Percentiles rank a stretch among this genome's conserved stretches.
Evolutionary conservation across 139 green algal species (phyloP).

Genomic region (Chlorella sp.): DNA sequence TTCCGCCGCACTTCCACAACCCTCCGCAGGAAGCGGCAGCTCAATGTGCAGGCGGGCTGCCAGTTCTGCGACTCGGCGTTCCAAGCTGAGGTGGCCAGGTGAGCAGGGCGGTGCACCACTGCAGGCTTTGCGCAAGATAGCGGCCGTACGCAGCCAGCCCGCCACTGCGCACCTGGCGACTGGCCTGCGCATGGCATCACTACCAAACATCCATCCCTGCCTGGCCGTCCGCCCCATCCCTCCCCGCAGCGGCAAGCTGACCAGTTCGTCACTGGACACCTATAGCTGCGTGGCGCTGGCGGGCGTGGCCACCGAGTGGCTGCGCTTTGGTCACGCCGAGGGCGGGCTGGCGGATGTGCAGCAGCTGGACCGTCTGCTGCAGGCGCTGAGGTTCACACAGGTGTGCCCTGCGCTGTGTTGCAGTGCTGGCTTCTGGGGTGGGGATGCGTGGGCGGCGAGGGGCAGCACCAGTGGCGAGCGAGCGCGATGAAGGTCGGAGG

Average conservation of each 20-base stretch:
- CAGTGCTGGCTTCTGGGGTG: too few relatives aligned
- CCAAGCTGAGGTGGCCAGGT: conserved; percentile 74
- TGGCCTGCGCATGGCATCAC: too few relatives aligned
- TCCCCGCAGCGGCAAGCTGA: conserved; percentile 61
- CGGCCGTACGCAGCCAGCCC: too few relatives aligned
- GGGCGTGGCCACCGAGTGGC: conserved; percentile 87
- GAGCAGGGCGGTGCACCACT: too few relatives aligned
- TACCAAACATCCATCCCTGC: too few relatives aligned
- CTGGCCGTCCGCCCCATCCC: too few relatives aligned
- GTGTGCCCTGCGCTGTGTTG: too few relatives aligned
- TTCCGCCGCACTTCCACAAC: background rate
- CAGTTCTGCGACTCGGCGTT: conserved; percentile 96
- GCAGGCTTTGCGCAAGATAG: too few relatives aligned
- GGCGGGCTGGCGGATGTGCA: conserved; percentile 91
- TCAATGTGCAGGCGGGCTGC: conserved; percentile 96
- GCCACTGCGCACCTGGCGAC: too few relatives aligned
- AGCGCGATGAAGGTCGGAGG: too few relatives aligned
- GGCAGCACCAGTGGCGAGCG: too few relatives aligned
- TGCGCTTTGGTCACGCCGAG: conserved; percentile 86
- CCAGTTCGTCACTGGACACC: conserved; percentile 70
- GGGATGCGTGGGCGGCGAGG: too few relatives aligned
- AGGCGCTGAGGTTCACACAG: conserved; percentile 59
- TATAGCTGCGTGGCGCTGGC: conserved; percentile 92
- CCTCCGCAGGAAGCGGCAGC: conserved; percentile 67
- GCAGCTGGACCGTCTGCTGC: conserved; percentile 90